phyloP scores from a whole-genome alignment of 805 yeast species.

The Lachancea mirantina region DNA sequence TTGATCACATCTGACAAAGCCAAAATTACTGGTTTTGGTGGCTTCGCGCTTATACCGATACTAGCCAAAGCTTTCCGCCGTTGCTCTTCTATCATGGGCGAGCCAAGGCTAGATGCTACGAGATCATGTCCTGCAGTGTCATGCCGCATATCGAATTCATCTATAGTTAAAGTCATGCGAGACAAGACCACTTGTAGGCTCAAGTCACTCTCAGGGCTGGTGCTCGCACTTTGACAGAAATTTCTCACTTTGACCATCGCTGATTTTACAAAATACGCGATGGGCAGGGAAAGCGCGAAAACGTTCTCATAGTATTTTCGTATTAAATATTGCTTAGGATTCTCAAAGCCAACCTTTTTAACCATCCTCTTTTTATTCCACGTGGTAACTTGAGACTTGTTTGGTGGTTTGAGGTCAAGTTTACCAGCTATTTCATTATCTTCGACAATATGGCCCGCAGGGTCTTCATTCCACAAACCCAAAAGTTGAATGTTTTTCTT shows the following conservation, averaged over 20 bases:
- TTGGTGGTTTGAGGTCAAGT: constrained; percentile 7
- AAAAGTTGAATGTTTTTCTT: constrained; percentile 2
- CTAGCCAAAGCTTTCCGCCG: constrained; percentile 20
- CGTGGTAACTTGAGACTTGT: not conserved
- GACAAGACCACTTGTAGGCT: constrained; percentile 24
- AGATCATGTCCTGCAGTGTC: constrained; percentile 22
- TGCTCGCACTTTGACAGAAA: constrained; percentile 30
- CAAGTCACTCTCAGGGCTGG: constrained; percentile 9
- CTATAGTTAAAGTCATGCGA: constrained; percentile 31
- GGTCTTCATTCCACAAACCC: constrained; percentile 7
- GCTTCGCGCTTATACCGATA: not conserved
- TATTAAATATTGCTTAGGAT: constrained; percentile 23
- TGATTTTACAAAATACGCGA: constrained; percentile 41
- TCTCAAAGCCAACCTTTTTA: too few relatives aligned
- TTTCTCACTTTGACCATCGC: constrained; percentile 40
- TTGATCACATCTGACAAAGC: constrained; percentile 37
- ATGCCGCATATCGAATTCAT: constrained; percentile 39
- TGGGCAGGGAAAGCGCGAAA: constrained; percentile 31
- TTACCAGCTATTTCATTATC: constrained; percentile 2
- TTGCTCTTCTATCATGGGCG: constrained; percentile 9
- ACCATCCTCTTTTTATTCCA: not conserved
- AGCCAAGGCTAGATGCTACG: constrained; percentile 20
- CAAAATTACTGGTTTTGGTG: constrained; percentile 4
- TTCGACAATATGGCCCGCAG: not conserved
- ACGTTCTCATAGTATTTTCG: constrained; percentile 33